A percentile compares a stretch with the other conserved stretches of the same genome.
Evolutionary conservation across 1,284 basidiomycete species (phyloP).

Genomic region (Porogramme epimiltina): DNA sequence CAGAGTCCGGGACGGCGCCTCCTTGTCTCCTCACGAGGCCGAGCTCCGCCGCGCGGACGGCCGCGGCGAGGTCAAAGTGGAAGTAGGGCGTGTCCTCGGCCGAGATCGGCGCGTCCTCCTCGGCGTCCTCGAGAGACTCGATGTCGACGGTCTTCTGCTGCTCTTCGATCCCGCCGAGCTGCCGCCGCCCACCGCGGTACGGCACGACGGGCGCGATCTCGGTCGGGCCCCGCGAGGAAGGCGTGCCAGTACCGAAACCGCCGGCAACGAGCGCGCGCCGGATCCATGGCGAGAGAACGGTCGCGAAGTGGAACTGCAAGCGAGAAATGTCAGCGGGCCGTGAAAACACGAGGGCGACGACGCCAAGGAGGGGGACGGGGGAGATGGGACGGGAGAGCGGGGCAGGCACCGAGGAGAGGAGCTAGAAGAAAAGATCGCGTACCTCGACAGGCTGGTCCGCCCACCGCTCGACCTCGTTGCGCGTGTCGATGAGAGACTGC

Average conservation of each 20-base stretch:
- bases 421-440: constrained; percentile 15
- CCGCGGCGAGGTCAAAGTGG: constrained; percentile 80
- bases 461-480: constrained; percentile 88
- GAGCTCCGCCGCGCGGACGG: constrained; percentile 71
- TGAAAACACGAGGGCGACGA: background rate
- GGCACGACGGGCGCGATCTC: constrained; percentile 80
- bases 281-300: constrained; percentile 93
- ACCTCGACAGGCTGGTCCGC: constrained; percentile 81
- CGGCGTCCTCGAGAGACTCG: constrained; percentile 12
- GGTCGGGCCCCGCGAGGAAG: constrained; percentile 43
- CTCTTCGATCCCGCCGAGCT: background rate
- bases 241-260: constrained; percentile 74
- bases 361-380: background rate
- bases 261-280: constrained; percentile 86
- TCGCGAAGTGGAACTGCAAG: constrained; percentile 82
- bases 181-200: constrained; percentile 45
- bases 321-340: constrained; percentile 1
- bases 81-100: constrained; percentile 78
- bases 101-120: constrained; percentile 43
- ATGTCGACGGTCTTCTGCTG: constrained; percentile 23
- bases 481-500: constrained; percentile 89
- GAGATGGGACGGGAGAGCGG: background rate
- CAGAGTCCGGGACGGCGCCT: constrained; percentile 1
- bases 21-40: constrained; percentile 11
- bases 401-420: no score